Base-by-base conservation (phyloP, 495 filamentous ascomycete species). In the Pyrenula massariospora region DNA sequence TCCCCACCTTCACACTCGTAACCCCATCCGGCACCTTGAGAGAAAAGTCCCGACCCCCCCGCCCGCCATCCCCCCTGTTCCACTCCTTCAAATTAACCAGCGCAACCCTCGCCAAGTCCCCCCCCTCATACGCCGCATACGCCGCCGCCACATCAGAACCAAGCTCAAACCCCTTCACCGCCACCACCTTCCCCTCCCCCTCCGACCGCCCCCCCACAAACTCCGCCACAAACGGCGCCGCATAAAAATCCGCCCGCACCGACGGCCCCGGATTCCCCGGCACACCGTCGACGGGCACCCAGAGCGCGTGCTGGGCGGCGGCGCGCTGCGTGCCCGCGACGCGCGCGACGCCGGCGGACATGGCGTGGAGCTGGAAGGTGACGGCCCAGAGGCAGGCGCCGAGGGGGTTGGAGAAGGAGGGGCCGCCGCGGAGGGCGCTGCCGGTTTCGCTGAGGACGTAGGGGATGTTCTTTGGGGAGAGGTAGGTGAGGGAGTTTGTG, bases 51-150 rank as follows among this genome's bases (percentile, higher is more conserved):
- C 15, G 31, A 15, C 31, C 15, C 31, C 31, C 31, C 8, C 31
- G 31, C 8, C 31, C 8, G 24, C 51, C 25, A 2, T 31, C 51
- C 25, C 48, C 48, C 22, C 22, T 19, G 25, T 58, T 24, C 59
- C 59, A 58, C 2, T 55, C 24, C 10, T 50, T 24, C 42, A 66
- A 47, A 42, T 66, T 68, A 47, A 68, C 54, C 21, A 66, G 25
- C 1, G 64, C 64, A 21, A 66, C 36, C 11, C 60, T 52, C 1
- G 51, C 22, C 19, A 62, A 24, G 21, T 54, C 49, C 1, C 15
- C 53, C n/a, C 48, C 50, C 50, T 63, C 51, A 53, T 66, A 66
- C 51, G 61, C 62, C 1, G 60, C 65, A 57, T 66, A 68, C 20
- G 63, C 65, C 12, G 52, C 60, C 25, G 64, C 48, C 2, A 57